phyloP scores from a whole-genome alignment of 2,329 filamentous ascomycete species.

The Monosporascus sp. region DNA sequence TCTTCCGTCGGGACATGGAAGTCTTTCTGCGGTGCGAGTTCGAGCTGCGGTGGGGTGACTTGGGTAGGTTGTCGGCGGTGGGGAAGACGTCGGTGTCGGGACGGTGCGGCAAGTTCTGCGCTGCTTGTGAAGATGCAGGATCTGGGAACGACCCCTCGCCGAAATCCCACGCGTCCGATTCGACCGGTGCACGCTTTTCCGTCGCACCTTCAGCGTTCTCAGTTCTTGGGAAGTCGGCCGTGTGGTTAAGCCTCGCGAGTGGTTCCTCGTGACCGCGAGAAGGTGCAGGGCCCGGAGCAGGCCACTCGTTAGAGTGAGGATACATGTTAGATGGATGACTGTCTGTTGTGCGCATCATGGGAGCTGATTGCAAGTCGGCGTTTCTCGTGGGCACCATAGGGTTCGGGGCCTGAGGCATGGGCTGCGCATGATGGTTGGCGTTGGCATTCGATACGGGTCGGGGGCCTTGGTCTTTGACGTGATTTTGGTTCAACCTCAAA shows the following conservation, averaged over 20 bases:
- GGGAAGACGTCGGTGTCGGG: constrained; percentile 89
- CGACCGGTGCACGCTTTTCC: constrained; percentile 45
- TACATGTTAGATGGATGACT: constrained; percentile 37
- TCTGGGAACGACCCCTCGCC: constrained; percentile 70
- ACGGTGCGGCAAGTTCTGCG: constrained; percentile 51
- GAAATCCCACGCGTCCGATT: constrained; percentile 86
- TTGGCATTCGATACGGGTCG: constrained; percentile 47
- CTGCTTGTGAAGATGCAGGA: constrained; percentile 37
- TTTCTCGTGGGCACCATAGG: constrained; percentile 29
- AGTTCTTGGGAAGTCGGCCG: constrained; percentile 34
- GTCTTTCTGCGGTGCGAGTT: constrained; percentile 74
- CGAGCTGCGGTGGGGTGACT: constrained; percentile 69
- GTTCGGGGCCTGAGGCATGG: constrained; percentile 37
- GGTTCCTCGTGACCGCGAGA: constrained; percentile 22
- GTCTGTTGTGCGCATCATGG: constrained; percentile 51
- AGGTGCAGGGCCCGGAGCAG: constrained; percentile 16
- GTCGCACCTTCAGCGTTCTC: constrained; percentile 38
- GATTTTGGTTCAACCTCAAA: constrained; percentile 47
- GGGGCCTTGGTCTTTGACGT: constrained; percentile 47
- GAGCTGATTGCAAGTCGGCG: constrained; percentile 39
- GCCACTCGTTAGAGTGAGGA: constrained; percentile 23
- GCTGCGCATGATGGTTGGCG: constrained; percentile 54
- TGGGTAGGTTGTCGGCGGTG: constrained; percentile 71
- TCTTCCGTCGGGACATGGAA: constrained; percentile 68
- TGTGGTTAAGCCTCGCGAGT: constrained; percentile 29